Percentiles rank a stretch among this genome's conserved stretches.
phyloP scores from a whole-genome alignment of 371 early-diverging fungal species.

The Mortierella sp. region DNA sequence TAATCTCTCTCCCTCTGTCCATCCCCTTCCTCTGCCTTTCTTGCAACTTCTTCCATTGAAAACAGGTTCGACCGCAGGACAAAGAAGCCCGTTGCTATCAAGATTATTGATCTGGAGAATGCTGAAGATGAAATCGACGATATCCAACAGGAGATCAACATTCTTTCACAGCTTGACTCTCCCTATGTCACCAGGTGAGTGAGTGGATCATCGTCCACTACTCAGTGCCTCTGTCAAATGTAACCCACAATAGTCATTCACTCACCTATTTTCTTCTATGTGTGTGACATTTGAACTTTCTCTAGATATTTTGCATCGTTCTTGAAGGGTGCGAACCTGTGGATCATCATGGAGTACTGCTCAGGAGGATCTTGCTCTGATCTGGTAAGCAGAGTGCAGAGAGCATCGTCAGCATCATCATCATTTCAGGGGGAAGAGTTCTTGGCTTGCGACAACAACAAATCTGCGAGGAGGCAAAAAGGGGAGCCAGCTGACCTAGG shows the following conservation, averaged over 20 bases:
- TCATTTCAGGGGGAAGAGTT: neutral
- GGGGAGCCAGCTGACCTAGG: constrained; percentile 5
- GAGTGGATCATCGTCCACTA: neutral
- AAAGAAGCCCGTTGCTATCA: constrained; percentile 91
- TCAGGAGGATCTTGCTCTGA: constrained; percentile 93
- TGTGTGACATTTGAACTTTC: neutral
- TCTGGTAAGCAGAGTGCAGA: constrained; percentile 66
- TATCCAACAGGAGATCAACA: constrained; percentile 97
- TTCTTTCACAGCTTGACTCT: constrained; percentile 94
- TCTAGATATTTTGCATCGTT: constrained; percentile 85
- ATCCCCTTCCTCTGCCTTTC: neutral
- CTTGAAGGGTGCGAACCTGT: constrained; percentile 85
- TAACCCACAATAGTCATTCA: neutral
- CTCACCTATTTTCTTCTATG: neutral
- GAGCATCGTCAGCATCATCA: neutral
- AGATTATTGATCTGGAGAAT: constrained; percentile 93
- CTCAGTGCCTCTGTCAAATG: neutral
- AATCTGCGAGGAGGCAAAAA: constrained; percentile 9
- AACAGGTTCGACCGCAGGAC: constrained; percentile 82
- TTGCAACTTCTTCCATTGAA: neutral
- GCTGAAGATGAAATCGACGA: constrained; percentile 99
- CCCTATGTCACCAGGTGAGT: constrained; percentile 88
- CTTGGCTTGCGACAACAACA: neutral
- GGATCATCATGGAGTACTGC: constrained; percentile 97
- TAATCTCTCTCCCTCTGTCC: neutral